phyloP scores from a whole-genome alignment of 1,284 basidiomycete species.

The Coniferiporia weirii region DNA sequence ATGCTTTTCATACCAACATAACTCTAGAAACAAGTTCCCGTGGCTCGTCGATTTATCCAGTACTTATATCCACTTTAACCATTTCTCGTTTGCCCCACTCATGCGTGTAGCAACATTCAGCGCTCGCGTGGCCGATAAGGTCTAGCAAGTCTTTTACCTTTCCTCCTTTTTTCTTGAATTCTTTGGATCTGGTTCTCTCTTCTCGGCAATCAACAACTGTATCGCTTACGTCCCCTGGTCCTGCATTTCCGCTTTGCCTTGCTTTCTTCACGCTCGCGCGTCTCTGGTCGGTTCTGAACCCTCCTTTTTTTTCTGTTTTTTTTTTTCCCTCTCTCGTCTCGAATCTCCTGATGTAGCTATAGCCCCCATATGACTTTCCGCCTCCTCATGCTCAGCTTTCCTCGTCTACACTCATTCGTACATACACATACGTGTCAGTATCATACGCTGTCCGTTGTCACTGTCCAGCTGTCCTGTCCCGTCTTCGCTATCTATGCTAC shows the following conservation, averaged over 20 bases:
- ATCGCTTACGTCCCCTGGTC: slow-evolving; percentile 1
- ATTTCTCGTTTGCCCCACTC: too few relatives aligned
- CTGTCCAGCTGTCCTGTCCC: not conserved
- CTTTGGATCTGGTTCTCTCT: not conserved
- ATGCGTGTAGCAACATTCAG: too few relatives aligned
- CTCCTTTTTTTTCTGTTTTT: not conserved
- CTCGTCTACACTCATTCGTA: not conserved
- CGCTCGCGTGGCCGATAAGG: too few relatives aligned
- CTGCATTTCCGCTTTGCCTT: not conserved
- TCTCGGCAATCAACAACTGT: not conserved
- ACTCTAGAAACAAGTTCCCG: too few relatives aligned
- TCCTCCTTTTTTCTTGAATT: too few relatives aligned
- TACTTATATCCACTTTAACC: too few relatives aligned
- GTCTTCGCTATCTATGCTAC: not conserved
- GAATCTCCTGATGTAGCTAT: slow-evolving; percentile 10
- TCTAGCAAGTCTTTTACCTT: too few relatives aligned
- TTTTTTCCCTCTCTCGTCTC: not conserved
- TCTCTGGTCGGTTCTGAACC: not conserved
- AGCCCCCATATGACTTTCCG: not conserved
- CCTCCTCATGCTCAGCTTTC: not conserved
- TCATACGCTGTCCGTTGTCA: too few relatives aligned
- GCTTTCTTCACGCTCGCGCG: not conserved
- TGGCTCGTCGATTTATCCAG: too few relatives aligned
- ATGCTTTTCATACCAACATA: too few relatives aligned
- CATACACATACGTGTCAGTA: too few relatives aligned